Base-by-base conservation (phyloP, 768 basidiomycete genomes). In the Hortiboletus flavorubellus region DNA sequence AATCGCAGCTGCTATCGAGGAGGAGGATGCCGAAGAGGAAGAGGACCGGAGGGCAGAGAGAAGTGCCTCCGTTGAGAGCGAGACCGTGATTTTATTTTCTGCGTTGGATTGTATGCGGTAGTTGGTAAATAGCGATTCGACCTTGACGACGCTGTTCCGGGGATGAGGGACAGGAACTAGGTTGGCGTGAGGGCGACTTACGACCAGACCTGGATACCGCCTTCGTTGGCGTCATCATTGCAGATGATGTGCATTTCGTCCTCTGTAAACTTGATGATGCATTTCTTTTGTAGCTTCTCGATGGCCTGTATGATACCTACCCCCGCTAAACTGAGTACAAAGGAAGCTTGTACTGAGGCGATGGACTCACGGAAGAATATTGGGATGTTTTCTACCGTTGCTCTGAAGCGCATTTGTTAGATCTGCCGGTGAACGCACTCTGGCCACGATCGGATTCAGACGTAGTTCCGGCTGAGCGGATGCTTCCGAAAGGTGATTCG, bases 61-160 rank as follows among this genome's bases (percentile, higher is more conserved):
- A 2, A 95, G 79, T 0, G 90, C 84, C 53, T 92, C 92, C 6
- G 87, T 78, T 3, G 83, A 77, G 29, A 94, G 72, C n/a, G 80
- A 72, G 62, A 93, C 72, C 4, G 86, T 86, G 57, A 95, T 94
- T 62, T 86, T 84, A 70, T 95, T 93, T 33, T 82, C 74, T 3
- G 89, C 80, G 63, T 93, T 93, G 21, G 92, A 93, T 64, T 93
- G 88, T 63, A 95, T 91, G 42, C 91, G 85, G 68, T 93, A 91
- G 56, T 83, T 77, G 2, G 76, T 79, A 72, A 93, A 91, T 10
- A 93, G 65, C 0, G 89, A 81, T 38, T 80, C 76, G 9, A 84
- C 78, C 68, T 85, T 86, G 63, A 88, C 80, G 61, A 84, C 79
- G 15, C 85, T 87, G 52, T 41, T 39, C 49, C 18, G 1, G 45